These are phyloP conservation scores for Nicotiana tabacum DNA, from an alignment of 257 asterid genomes.

Conservation along the genomic window DNA sequence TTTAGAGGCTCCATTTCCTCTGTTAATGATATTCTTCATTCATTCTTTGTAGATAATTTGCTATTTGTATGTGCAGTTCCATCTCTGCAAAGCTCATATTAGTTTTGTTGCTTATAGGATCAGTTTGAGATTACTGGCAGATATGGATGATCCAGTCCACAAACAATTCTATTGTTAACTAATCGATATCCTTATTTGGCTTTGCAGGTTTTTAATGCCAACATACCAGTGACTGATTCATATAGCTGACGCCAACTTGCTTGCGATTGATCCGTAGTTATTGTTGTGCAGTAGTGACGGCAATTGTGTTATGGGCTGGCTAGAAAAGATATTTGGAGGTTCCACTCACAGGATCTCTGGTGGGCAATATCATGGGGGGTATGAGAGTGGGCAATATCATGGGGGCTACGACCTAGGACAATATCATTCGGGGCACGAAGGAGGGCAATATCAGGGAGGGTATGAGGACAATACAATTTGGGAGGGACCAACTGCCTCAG, in stretches of 20 bases:
- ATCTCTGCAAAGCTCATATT: not conserved
- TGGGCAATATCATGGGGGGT: conserved; percentile 47
- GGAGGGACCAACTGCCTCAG: conserved; percentile 58
- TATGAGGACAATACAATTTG: conserved; percentile 51
- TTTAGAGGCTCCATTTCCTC: too few relatives aligned
- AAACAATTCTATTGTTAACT: not conserved
- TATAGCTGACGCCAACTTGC: not conserved
- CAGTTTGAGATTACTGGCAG: not conserved
- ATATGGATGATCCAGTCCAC: not conserved
- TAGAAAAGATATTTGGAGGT: conserved; percentile 42
- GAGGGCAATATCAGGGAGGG: conserved; percentile 75
- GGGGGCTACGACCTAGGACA: conserved; percentile 49
- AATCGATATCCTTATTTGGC: not conserved
- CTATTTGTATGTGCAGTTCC: not conserved
- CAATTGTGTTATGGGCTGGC: conserved; percentile 1
- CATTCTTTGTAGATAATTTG: not conserved
- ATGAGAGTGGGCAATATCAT: conserved; percentile 57
- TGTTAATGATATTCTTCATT: too few relatives aligned
- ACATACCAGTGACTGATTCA: not conserved
- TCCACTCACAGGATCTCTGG: conserved; percentile 82
- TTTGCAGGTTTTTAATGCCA: conserved; percentile 1
- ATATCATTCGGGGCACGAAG: conserved; percentile 32
- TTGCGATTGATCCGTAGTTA: not conserved
- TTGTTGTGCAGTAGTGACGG: not conserved
- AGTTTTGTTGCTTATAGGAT: not conserved